A percentile compares a stretch with the other conserved stretches of the same genome.
phyloP scores from a whole-genome alignment of 495 filamentous ascomycete species.

The Hypoxylon intermedium region DNA sequence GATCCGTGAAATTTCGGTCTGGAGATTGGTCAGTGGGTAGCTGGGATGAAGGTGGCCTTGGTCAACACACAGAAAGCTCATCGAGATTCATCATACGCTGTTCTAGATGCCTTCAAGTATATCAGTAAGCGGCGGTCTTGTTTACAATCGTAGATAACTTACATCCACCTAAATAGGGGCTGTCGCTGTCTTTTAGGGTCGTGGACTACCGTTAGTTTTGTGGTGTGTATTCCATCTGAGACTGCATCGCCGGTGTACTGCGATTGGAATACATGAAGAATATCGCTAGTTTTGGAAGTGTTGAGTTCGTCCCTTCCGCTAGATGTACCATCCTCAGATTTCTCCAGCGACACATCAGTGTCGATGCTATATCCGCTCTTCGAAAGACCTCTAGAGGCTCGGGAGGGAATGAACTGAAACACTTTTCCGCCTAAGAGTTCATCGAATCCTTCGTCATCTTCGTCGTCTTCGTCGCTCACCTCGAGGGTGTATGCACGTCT shows the following conservation, averaged over 20 bases:
- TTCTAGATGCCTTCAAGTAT: slow-evolving; percentile 28
- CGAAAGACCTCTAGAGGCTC: slow-evolving; percentile 14
- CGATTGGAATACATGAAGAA: slow-evolving; percentile 33
- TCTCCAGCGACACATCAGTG: slow-evolving; percentile 13
- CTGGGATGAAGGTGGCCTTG: neutral
- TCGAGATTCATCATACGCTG: slow-evolving; percentile 43
- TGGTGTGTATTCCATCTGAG: slow-evolving; percentile 33
- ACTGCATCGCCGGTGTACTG: slow-evolving; percentile 41
- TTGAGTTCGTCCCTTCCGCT: slow-evolving; percentile 5
- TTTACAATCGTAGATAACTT: slow-evolving; percentile 15
- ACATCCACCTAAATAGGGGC: slow-evolving; percentile 46
- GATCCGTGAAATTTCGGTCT: slow-evolving; percentile 34
- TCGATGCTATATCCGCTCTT: slow-evolving; percentile 22
- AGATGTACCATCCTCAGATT: slow-evolving; percentile 7
- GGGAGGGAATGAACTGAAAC: slow-evolving; percentile 25
- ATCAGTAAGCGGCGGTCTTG: slow-evolving; percentile 7
- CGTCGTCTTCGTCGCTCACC: slow-evolving; percentile 4
- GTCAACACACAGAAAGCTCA: slow-evolving; percentile 22
- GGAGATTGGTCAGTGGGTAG: neutral
- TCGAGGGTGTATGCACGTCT: slow-evolving; percentile 8
- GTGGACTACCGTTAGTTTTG: slow-evolving; percentile 31
- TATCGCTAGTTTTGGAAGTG: slow-evolving; percentile 1
- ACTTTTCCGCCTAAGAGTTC: slow-evolving; percentile 21
- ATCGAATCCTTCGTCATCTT: slow-evolving; percentile 24
- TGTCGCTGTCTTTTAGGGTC: slow-evolving; percentile 21